phyloP scores from a whole-genome alignment of 2,329 filamentous ascomycete species.

The Claviceps pazoutovae region DNA sequence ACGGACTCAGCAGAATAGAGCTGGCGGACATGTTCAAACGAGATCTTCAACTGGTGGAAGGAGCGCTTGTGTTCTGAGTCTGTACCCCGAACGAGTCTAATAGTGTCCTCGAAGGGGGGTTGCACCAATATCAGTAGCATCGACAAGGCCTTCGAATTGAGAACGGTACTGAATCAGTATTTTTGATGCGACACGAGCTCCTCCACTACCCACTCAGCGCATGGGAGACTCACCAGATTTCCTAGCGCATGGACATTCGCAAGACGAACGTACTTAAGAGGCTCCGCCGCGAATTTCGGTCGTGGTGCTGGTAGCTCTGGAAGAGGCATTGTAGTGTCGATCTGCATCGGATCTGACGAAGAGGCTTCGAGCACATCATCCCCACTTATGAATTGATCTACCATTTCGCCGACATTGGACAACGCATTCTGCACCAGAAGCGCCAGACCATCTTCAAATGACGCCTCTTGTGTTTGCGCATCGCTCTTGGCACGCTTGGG shows the following conservation, averaged over 20 bases:
- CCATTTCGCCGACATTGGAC: constrained; percentile 24
- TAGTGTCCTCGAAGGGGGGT: constrained; percentile 21
- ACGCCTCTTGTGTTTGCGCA: constrained; percentile 13
- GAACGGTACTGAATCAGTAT: not conserved
- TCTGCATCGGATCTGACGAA: constrained; percentile 19
- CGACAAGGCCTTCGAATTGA: constrained; percentile 20
- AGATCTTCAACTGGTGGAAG: constrained; percentile 17
- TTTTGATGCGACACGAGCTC: not conserved
- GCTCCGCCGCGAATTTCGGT: constrained; percentile 21
- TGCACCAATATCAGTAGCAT: constrained; percentile 24
- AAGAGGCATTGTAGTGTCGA: constrained; percentile 16
- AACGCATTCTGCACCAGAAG: constrained; percentile 27
- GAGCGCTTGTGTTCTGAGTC: constrained; percentile 20
- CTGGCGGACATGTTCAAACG: constrained; percentile 20
- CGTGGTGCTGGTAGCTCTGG: constrained; percentile 16
- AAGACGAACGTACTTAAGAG: constrained; percentile 23
- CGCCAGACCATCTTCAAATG: constrained; percentile 22
- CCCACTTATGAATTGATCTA: constrained; percentile 17
- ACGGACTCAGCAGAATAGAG: constrained; percentile 21
- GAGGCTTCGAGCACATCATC: constrained; percentile 11
- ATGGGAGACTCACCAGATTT: constrained; percentile 22
- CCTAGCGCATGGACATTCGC: constrained; percentile 25
- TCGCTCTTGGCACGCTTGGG: constrained; percentile 23
- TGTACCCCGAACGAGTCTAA: constrained; percentile 18
- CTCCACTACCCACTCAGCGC: not conserved